Evolutionary conservation across 2,329 filamentous ascomycete species (phyloP), one percentile per base, ranked within the genome.

Genomic region (Sporothrix luriei): DNA sequence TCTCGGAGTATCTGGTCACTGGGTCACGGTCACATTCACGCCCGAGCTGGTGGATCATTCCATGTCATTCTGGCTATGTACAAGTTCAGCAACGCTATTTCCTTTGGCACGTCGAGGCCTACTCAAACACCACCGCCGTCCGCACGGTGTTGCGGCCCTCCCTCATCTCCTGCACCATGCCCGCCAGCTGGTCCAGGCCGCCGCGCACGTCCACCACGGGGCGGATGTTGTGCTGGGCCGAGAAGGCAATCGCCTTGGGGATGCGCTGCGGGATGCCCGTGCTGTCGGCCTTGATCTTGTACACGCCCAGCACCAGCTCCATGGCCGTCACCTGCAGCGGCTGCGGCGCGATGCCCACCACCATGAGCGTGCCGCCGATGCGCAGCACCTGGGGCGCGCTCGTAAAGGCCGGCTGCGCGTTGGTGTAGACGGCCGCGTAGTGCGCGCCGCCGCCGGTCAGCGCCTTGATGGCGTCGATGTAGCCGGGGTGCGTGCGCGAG

Each of bases 181-280:
- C 72, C 26, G 75, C 76, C 61, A 81, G 70, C 69, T 80, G 78
- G 59, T 81, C 78, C n/a, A 81, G 74, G 61, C 77, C 77, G n/a
- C 75, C 75, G 70, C 77, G 78, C 21, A 76, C 73, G 33, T 80
- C 79, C 2, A 81, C 79, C 14, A 78, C 78, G 0, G 80, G 79
- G 69, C 79, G 76, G 66, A 81, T 80, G 46, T 76, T 77, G 70
- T 82, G 79, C 73, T 81, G 78, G 19, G 76, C 79, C 4, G 79
- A 81, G 61, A 82, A 82, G 6, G 78, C 77, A n/a, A 82, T 76
- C 4, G 80, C 80, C 73, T 81, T 81, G 69, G 76, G 75, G 78
- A 82, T 80, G 21, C 80, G 73, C 75, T 80, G 78, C 4, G 80
- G 80, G 71, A 80, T 80, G 55, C 80, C 76, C 1, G 79, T 82